phyloP scores from a whole-genome alignment of 768 basidiomycete genomes.

The Amanita inopinata region DNA sequence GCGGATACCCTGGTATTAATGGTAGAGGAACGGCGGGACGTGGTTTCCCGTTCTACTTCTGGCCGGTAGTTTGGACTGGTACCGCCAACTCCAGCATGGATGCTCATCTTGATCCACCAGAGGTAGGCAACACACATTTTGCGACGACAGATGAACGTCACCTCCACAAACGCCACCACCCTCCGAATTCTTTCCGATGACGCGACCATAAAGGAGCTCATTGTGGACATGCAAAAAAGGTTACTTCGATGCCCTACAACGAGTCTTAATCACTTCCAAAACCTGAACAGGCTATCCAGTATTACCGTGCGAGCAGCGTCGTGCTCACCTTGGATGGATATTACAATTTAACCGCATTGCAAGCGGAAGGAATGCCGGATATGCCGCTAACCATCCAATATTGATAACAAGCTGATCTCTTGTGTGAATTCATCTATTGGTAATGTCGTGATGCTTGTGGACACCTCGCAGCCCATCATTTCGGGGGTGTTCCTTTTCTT shows the following conservation, averaged over 20 bases:
- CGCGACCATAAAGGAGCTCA: constrained; percentile 32
- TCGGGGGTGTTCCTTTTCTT: too few relatives aligned
- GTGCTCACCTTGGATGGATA: constrained; percentile 56
- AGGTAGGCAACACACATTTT: too few relatives aligned
- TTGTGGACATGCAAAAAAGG: constrained; percentile 18
- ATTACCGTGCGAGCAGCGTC: constrained; percentile 59
- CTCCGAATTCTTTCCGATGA: constrained; percentile 42
- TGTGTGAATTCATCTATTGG: constrained; percentile 62
- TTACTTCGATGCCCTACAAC: constrained; percentile 20
- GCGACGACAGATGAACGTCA: constrained; percentile 26
- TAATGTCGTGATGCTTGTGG: constrained; percentile 44
- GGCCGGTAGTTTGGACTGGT: too few relatives aligned
- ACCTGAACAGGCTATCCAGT: constrained; percentile 53
- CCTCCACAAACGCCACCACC: constrained; percentile 32
- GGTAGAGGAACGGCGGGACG: too few relatives aligned
- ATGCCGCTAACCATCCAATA: constrained; percentile 40
- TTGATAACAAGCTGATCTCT: constrained; percentile 37
- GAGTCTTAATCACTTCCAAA: constrained; percentile 24
- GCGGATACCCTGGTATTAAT: too few relatives aligned
- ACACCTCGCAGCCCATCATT: too few relatives aligned
- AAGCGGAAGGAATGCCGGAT: constrained; percentile 30
- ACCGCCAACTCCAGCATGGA: too few relatives aligned
- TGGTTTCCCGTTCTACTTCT: too few relatives aligned
- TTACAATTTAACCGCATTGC: constrained; percentile 47
- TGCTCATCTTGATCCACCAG: too few relatives aligned